phyloP scores from a whole-genome alignment of 257 asterid species.

The Fraxinus anomala region DNA sequence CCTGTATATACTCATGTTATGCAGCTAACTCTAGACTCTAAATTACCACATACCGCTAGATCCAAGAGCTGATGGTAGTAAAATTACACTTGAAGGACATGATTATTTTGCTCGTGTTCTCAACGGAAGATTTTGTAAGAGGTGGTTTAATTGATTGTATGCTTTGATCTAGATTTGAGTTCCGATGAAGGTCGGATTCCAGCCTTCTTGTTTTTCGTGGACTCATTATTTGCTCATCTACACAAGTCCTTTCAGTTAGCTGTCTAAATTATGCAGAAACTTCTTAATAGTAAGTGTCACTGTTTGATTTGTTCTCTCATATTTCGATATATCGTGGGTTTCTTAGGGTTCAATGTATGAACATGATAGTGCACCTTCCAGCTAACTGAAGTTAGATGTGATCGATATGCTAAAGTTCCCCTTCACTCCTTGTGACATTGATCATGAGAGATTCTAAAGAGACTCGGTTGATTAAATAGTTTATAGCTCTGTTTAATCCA shows the following conservation, averaged over 20 bases:
- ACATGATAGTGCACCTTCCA: not conserved
- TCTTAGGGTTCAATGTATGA: not conserved
- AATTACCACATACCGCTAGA: not conserved
- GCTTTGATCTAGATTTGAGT: not conserved
- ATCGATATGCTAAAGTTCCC: not conserved
- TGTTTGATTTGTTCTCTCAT: not conserved
- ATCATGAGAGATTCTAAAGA: not conserved
- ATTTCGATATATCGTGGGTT: not conserved
- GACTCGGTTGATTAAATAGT: not conserved
- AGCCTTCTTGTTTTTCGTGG: not conserved
- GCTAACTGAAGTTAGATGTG: not conserved
- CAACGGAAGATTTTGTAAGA: constrained; percentile 15
- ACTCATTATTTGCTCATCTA: not conserved
- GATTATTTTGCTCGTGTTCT: constrained; percentile 13
- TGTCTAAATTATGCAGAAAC: not conserved
- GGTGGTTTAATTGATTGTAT: constrained; percentile 11
- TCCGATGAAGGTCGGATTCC: not conserved
- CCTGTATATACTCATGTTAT: not conserved
- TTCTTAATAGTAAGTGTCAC: not conserved
- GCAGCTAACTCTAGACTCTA: not conserved
- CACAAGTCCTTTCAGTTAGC: not conserved
- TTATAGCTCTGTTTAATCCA: not conserved
- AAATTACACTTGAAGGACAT: not conserved
- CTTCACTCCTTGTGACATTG: not conserved
- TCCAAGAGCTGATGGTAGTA: not conserved